Base-by-base conservation (phyloP, 2,329 filamentous ascomycete genomes). In the Microdochium paspali region DNA sequence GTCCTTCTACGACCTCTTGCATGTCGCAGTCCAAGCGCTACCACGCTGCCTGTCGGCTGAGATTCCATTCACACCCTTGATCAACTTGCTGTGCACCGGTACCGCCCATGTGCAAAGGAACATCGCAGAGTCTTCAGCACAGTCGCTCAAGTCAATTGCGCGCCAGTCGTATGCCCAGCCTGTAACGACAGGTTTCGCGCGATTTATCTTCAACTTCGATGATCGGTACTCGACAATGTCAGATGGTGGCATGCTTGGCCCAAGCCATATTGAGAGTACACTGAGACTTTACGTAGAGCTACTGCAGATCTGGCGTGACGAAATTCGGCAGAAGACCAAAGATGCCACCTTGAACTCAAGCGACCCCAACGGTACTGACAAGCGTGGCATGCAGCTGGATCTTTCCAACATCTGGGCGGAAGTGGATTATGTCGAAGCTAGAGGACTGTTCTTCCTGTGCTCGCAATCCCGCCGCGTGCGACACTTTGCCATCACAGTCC, bases 201-300 rank as follows among this genome's bases (percentile, higher is more conserved):
- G 90, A 24, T 98, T 97, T 66, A 98, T 98, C 46, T 98, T 98
- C 70, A 95, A 93, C 56, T 98, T 97, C 62, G 94, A 98, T 63
- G 90, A 95, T 55, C 83, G 90, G 23, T 98, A 98, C 64, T 89
- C 91, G 1, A 97, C 93, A 26, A 96, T 97, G 83, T 95, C 90
- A 10, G 93, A 98, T 59, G 93, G 94, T 26, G 93, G 93, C 2
- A 93, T 98, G 84, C 80, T 98, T 23, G 93, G 91, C 0, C 84
- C 88, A 28, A 87, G 85, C 4, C 93, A 98, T 59, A 96, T 98
- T 49, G 93, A 98, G 63, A 95, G 84, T 55, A 98, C 93, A 0
- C 67, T 98, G 20, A 84, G 86, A 52, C 74, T 98, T 10, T 98
- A 98, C 58, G 88, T 97, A 24, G 90, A 98, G 65, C 70, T 98